Conservation (phyloP, 2,329 filamentous ascomycete species). For the Colletotrichum truncatum region DNA sequence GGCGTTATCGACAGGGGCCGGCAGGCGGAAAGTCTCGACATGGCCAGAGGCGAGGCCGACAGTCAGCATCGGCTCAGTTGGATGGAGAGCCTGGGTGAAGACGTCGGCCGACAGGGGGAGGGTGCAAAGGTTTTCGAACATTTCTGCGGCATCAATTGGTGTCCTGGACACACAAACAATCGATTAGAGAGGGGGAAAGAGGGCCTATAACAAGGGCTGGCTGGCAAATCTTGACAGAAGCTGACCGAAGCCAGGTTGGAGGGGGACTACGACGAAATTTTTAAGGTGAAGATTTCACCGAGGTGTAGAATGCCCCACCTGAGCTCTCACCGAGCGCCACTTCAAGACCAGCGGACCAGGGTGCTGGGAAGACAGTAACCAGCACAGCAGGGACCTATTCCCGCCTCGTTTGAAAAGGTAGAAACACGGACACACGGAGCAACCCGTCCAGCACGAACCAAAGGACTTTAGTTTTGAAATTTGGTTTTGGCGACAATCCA, state of each 20-base stretch:
- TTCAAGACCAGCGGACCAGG: neutral
- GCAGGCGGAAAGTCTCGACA: slow-evolving; percentile 84
- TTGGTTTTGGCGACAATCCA: neutral
- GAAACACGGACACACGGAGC: neutral
- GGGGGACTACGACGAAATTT: slow-evolving; percentile 7
- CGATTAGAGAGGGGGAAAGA: neutral
- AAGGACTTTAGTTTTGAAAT: neutral
- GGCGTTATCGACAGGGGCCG: slow-evolving; percentile 57
- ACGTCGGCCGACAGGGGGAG: slow-evolving; percentile 87
- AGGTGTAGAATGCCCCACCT: neutral
- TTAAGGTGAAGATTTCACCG: slow-evolving; percentile 23
- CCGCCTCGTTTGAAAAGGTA: neutral
- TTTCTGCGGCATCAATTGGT: slow-evolving; percentile 45
- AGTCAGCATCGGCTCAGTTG: slow-evolving; percentile 82
- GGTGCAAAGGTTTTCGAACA: slow-evolving; percentile 94
- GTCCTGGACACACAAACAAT: neutral
- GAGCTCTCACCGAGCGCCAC: neutral
- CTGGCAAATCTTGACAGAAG: neutral
- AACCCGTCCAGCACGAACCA: neutral
- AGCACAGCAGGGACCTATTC: neutral
- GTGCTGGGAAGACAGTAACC: neutral
- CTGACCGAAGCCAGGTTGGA: neutral
- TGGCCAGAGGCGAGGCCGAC: slow-evolving; percentile 87
- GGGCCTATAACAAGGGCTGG: neutral
- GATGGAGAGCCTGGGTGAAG: slow-evolving; percentile 89